Evolutionary conservation across 257 asterid genomes (phyloP).

Genomic region (Marsdenia floribunda): DNA sequence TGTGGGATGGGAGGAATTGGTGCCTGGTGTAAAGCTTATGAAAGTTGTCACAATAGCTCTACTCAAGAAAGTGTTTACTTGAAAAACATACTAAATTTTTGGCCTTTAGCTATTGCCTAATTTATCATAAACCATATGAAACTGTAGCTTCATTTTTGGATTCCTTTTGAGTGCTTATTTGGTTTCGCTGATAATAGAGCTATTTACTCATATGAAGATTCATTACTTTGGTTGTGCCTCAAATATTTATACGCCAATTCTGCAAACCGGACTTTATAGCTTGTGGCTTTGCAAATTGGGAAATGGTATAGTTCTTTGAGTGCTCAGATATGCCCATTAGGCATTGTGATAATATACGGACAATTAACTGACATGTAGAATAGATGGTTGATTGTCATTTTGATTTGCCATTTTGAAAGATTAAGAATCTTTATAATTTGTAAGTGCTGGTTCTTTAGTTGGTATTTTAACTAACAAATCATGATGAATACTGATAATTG

Average conservation of each 20-base stretch:
- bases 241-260: neutral
- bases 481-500: neutral
- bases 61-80: neutral
- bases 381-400: neutral
- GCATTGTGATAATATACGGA: neutral
- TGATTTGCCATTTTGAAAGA: neutral
- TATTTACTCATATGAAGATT: neutral
- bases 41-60: neutral
- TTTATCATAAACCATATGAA: neutral
- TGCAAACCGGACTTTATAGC: neutral
- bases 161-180: neutral
- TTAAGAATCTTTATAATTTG: neutral
- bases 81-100: neutral
- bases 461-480: neutral
- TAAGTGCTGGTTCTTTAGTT: neutral
- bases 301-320: neutral
- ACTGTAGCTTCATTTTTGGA: neutral
- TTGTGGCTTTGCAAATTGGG: neutral
- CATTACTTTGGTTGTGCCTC: neutral
- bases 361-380: neutral
- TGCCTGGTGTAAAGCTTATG: neutral
- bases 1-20: neutral
- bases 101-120: neutral
- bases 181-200: neutral
- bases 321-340: neutral